These are phyloP conservation scores for Leccinum incarnatum DNA, from an alignment of 768 basidiomycete species.

Conservation along the genomic window DNA sequence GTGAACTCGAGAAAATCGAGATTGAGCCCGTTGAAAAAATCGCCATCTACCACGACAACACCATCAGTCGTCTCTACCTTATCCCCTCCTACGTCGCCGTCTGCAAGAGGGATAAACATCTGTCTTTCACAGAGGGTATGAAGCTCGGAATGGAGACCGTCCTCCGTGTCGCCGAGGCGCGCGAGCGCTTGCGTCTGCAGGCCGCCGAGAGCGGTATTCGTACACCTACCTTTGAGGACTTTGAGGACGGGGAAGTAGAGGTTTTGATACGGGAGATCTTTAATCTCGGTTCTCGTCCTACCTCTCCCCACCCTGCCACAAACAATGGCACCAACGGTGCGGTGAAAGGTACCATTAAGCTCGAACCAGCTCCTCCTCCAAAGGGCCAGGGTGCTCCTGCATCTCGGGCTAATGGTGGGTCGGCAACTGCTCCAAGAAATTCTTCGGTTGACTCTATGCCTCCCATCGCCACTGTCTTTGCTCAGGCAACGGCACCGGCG, in stretches of 20 bases:
- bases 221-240: constrained; percentile 31
- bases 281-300: constrained; percentile 25
- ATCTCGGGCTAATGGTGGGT: constrained; percentile 32
- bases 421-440: constrained; percentile 24
- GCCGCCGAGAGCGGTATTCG: constrained; percentile 33
- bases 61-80: constrained; percentile 34
- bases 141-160: constrained; percentile 41
- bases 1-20: constrained; percentile 37
- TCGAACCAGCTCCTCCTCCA: constrained; percentile 18
- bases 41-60: constrained; percentile 37
- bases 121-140: constrained; percentile 39
- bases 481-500: constrained; percentile 3
- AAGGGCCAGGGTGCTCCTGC: constrained; percentile 20
- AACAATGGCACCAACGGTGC: constrained; percentile 14
- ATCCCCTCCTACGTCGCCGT: constrained; percentile 36
- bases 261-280: constrained; percentile 29
- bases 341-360: constrained; percentile 15
- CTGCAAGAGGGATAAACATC: constrained; percentile 35
- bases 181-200: constrained; percentile 38
- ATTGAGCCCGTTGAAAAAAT: constrained; percentile 39
- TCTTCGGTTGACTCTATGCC: constrained; percentile 26
- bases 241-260: constrained; percentile 29
- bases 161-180: constrained; percentile 36
- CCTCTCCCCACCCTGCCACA: constrained; percentile 18
- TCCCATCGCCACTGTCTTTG: constrained; percentile 15